Evolutionary conservation across 441 rosid genomes (phyloP), one percentile per base, ranked within the genome.

Genomic region (Caryocar brasiliense): DNA sequence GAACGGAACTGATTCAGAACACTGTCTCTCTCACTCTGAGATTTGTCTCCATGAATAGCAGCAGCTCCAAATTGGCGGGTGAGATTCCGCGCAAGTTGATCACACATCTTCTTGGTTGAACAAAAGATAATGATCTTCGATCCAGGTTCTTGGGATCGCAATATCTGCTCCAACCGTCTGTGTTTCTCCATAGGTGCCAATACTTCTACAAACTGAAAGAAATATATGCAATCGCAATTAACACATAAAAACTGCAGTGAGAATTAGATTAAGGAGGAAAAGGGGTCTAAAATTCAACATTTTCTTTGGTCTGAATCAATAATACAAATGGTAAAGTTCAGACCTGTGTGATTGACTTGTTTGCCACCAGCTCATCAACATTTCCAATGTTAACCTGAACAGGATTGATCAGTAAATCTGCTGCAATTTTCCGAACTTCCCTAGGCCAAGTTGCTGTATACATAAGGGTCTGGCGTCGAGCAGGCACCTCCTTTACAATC

Each of bases 21-120:
- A 66, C 54, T 52, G 74, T 88, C 99, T 65, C 99, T 83, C 71
- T 93, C 97, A 53, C 81, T 62, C 75, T 88, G 99, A 28, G 99
- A 93, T 69, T 93, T 93, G 79, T 93, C 99, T 32, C 99, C 99
- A 65, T 93, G 99, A 49, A 88, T 93, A 23, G 99, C 94, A 68
- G 95, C 85, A 66, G 99, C 99, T 67, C 97, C 97, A 49, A 83
- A 88, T 13, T 70, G 77, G 24, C 95, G 92, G 45, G 67, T 70
- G 38, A 93, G 81, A 61, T 82, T 93, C 29, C 97, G 88, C 3
- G 95, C 73, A 47, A 92, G 88, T 57, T 83, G 92, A 67, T 92
- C 99, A 53, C 99, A 92, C 97, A 92, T 92, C 76, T 81, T 88
- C 62, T 92, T 92, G 20, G 97, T 92, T 30, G 99, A 88, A 72